Percentiles rank a stretch among this genome's conserved stretches.
phyloP scores from a whole-genome alignment of 2,329 filamentous ascomycete genomes.

The Colletotrichum musicola region DNA sequence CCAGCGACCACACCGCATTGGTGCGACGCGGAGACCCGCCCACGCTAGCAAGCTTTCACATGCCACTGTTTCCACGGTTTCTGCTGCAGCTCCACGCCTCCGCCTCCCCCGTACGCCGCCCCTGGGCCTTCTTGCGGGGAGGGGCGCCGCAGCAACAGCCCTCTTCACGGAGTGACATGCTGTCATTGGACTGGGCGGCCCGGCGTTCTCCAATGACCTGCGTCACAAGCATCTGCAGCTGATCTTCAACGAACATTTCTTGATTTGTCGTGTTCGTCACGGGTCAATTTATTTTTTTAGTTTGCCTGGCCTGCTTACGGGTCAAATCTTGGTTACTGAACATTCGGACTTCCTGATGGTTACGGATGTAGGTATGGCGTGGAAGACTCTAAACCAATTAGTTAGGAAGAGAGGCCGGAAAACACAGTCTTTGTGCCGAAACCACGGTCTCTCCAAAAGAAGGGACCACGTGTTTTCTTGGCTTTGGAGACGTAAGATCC shows the following conservation, averaged over 20 bases:
- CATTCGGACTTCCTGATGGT: neutral
- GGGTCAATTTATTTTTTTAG: neutral
- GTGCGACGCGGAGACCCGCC: conserved; percentile 26
- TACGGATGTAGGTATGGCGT: neutral
- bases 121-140: too few relatives aligned
- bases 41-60: conserved; percentile 31
- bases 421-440: neutral
- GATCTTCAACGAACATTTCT: conserved; percentile 8
- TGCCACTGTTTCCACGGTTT: conserved; percentile 16
- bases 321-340: neutral
- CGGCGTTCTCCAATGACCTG: conserved; percentile 7
- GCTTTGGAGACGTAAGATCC: conserved; percentile 5
- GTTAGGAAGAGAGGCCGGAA: neutral
- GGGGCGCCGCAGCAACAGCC: too few relatives aligned
- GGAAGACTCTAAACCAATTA: too few relatives aligned
- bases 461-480: conserved; percentile 30
- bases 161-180: neutral
- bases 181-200: conserved; percentile 9
- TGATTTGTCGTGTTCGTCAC: neutral
- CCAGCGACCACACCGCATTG: conserved; percentile 33
- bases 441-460: conserved; percentile 1
- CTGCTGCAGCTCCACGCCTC: conserved; percentile 25
- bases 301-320: neutral
- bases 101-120: conserved; percentile 30
- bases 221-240: conserved; percentile 35